Conservation (phyloP, 805 yeast species). For the Teunomyces pallodes region DNA sequence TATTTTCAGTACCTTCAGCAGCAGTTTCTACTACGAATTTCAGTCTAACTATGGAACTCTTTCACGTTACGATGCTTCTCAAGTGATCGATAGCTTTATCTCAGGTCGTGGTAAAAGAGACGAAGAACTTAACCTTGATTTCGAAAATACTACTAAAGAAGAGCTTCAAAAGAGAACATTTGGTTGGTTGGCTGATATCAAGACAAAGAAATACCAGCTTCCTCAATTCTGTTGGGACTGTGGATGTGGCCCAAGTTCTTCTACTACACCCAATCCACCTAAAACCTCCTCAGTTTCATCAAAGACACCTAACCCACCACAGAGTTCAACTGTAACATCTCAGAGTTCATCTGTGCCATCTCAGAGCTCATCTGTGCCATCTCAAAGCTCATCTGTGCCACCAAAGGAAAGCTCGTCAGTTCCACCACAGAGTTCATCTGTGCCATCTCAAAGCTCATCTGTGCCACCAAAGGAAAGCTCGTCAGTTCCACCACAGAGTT, state of each 20-base stretch:
- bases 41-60: neutral
- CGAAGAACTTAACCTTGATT: neutral
- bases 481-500: no score
- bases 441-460: no score
- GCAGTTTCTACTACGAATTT: conserved; percentile 5
- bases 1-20: conserved; percentile 9
- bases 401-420: no score
- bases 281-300: no score
- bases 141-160: neutral
- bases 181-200: conserved; percentile 4
- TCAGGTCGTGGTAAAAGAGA: conserved; percentile 9
- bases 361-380: no score
- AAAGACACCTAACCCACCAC: neutral
- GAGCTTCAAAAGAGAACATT: conserved; percentile 2
- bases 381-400: no score
- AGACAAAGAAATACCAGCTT: conserved; percentile 5
- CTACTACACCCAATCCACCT: conserved; percentile 1
- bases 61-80: conserved; percentile 5
- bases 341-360: no score
- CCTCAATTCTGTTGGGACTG: conserved; percentile 13
- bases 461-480: no score
- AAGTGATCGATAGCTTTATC: conserved; percentile 1
- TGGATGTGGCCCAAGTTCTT: conserved; percentile 5
- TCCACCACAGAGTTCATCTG: no score
- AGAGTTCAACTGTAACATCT: no score